Conservation (phyloP, 495 filamentous ascomycete species). For the Talaromyces wortmannii region DNA sequence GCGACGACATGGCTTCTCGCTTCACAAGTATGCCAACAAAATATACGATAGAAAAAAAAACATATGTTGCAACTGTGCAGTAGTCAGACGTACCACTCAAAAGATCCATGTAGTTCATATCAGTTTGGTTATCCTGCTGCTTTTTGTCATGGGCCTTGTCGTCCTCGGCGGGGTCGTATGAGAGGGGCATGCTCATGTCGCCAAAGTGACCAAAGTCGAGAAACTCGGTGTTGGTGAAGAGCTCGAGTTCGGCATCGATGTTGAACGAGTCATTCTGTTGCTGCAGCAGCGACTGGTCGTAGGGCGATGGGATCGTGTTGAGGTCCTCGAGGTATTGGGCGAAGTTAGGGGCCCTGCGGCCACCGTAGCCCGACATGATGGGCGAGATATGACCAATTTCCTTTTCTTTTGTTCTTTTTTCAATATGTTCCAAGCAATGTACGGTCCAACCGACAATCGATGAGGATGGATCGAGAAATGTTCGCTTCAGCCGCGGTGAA, state of each 20-base stretch:
- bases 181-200: slow-evolving; percentile 27
- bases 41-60: not conserved
- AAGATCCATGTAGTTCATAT: slow-evolving; percentile 40
- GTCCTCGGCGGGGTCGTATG: slow-evolving; percentile 27
- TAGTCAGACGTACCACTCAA: slow-evolving; percentile 31
- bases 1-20: too few relatives aligned
- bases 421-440: not conserved
- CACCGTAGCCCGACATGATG: slow-evolving; percentile 62
- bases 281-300: slow-evolving; percentile 54
- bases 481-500: too few relatives aligned
- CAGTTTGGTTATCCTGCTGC: slow-evolving; percentile 15
- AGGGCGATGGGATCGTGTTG: slow-evolving; percentile 65
- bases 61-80: not conserved
- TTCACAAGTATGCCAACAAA: too few relatives aligned
- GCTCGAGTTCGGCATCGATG: slow-evolving; percentile 68
- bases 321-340: slow-evolving; percentile 83
- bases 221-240: slow-evolving; percentile 93
- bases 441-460: not conserved
- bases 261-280: slow-evolving; percentile 49
- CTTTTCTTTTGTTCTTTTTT: slow-evolving; percentile 1
- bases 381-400: not conserved
- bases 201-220: slow-evolving; percentile 73
- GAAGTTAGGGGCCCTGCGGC: slow-evolving; percentile 71
- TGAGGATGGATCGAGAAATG: not conserved
- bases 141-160: slow-evolving; percentile 12